Evolutionary conservation across 148 eudicot genomes (phyloP), one percentile per base, ranked within the genome.

Genomic region (Chenopodium berlandieri): DNA sequence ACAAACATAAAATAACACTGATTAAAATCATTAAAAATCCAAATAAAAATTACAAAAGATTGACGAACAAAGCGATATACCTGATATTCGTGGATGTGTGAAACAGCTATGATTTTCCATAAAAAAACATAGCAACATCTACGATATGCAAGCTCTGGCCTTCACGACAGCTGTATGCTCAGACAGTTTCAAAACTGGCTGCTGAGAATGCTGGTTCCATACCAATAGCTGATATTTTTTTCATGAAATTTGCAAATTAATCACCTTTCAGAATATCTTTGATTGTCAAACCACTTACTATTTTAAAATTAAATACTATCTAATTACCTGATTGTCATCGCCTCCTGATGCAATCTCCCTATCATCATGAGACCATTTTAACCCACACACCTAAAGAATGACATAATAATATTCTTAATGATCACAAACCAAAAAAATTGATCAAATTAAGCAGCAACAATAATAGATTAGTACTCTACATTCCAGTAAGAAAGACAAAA

Each of bases 321-420:
- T 34, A 17, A 12, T 7, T 84, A 92, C 97, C 97, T 94, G 97
- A 85, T 96, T 96, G 85, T 96, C 99, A 76, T 96, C 92, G 78
- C 99, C 99, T 32, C 99, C 99, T 17, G 98, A 96, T 54, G 99
- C 99, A 74, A 96, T 97, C 82, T 96, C 99, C 60, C 99, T 86
- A 77, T 96, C 99, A 82, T 96, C 99, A 78, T 91, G 98, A 79
- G 99, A 96, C 99, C 99, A 94, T 83, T 96, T 96, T 25, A 96
- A 82, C 56, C 99, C 99, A 76, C 98, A 96, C 20, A 96, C 99
- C 99, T 95, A 84, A 78, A 71, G 23, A 48, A 58, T 74, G 9
- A 47, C 71, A 83, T 25, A 31, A 25, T 1, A 9, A 52, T 32
- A 68, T 23, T n/a, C 44, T 72, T 78, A 62, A 67, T 20, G 9